Base-by-base conservation (phyloP, 345 rosid species). In the Populus pruinosa region DNA sequence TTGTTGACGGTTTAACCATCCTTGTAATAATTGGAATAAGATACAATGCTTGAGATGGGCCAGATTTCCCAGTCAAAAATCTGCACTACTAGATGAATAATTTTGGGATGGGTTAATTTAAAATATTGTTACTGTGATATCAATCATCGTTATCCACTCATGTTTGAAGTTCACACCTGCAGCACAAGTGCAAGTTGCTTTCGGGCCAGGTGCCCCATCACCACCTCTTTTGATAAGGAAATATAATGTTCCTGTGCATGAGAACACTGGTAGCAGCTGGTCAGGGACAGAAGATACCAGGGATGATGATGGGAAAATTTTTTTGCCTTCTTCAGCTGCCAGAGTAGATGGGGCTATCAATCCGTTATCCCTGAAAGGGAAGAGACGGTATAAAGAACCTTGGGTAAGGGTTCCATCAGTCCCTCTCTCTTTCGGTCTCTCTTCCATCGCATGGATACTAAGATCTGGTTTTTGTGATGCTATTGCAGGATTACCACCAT, bases 181-280 rank as follows among this genome's bases (percentile, higher is more conserved):
- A 88, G 89, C 88, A 71, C 72, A 87, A 35, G 87, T 68, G 64
- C 83, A 88, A 79, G 86, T 87, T 74, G 87, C 89, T 33, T 89
- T 86, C 74, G 93, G 88, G 12, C 83, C 79, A 6, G 87, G 86
- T 18, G 82, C 85, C 56, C 2, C 86, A 66, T 74, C 89, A 49
- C 71, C 84, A 49, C 33, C 87, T 62, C 72, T 83, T 33, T 47
- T 14, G 53, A 41, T 88, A 74, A 78, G 80, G 85, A 76, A 82
- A 31, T 88, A 41, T 74, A 83, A 85, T 36, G 69, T 70, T 82
- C 82, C 66, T 65, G 77, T 67, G 77, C 77, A 72, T 62, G 78
- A 62, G 81, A 78, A 74, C 44, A 78, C 70, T 47, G 84, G 75
- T 63, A 78, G 79, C 77, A 83, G 53, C 38, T 63, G 76, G 33